Evolutionary conservation across 1,284 basidiomycete genomes (phyloP), one percentile per base, ranked within the genome.

Genomic region (Chalciporus sp.): DNA sequence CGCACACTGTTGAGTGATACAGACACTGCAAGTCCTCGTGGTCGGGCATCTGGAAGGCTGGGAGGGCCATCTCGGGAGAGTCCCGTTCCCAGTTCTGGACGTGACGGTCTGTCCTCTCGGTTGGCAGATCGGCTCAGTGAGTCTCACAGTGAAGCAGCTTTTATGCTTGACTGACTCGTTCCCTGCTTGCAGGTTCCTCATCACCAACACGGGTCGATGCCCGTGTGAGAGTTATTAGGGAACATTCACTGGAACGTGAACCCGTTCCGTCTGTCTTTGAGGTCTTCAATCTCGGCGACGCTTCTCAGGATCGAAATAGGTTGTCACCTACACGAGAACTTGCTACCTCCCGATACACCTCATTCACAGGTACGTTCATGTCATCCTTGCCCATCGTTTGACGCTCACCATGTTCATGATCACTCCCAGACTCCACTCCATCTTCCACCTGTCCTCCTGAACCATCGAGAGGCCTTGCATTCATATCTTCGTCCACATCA

Each of bases 231-330:
- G 64, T 67, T 17, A 39, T 63, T 40, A 47, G 66, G 33, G 58
- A 63, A n/a, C 67, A 57, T 29, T 52, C 52, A 7, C 19, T 29
- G 10, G 66, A 67, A 12, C 60, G 58, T 23, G 65, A 63, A 23
- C 37, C 66, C 2, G 56, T 63, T n/a, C 65, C 60, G 3, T 67
- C 65, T 16, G 62, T 70, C 1, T 67, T 67, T 17, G 68, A 67
- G 46, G 58, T 70, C 46, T 67, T 67, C 50, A 58, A 63, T 27
- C 57, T 67, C 14, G 47, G 45, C 3, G 66, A 65, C 23, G 52
- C 61, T 10, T 44, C 64, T 14, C 61, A 55, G n/a, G 57, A 67
- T 14, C 49, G 51, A 39, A 55, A 37, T 33, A 57, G 66, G 44
- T 23, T 23, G 23, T 53, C 54, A 0, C 39, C 58, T 12, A 43